phyloP scores from a whole-genome alignment of 2,329 filamentous ascomycete species.

The Neonectria sp. region DNA sequence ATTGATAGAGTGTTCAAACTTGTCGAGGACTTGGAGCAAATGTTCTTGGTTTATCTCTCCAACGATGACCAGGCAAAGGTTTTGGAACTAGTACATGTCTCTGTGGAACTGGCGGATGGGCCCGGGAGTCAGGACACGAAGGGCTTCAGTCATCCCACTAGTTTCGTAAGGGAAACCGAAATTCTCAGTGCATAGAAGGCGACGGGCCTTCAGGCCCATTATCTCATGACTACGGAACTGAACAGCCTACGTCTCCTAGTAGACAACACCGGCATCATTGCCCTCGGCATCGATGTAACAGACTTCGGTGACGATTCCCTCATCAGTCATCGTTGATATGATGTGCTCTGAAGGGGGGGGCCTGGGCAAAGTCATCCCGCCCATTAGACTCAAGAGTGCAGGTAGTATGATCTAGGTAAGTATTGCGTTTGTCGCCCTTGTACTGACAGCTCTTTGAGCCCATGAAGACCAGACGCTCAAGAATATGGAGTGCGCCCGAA shows the following conservation, averaged over 20 bases:
- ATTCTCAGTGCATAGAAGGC: conserved; percentile 88
- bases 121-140: conserved; percentile 88
- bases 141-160: conserved; percentile 95
- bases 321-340: conserved; percentile 92
- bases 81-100: conserved; percentile 98
- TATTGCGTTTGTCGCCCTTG: no score
- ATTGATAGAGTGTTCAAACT: conserved; percentile 90
- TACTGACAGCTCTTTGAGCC: conserved; percentile 94
- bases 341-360: conserved; percentile 94
- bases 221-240: conserved; percentile 88
- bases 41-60: conserved; percentile 90
- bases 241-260: conserved; percentile 98
- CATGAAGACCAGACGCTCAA: conserved; percentile 90
- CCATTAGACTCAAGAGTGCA: conserved; percentile 96
- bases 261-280: conserved; percentile 96
- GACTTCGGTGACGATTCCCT: conserved; percentile 94
- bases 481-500: conserved; percentile 89
- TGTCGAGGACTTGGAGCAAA: conserved; percentile 84
- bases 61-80: conserved; percentile 91
- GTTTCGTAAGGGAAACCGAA: conserved; percentile 97
- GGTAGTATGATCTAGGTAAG: conserved; percentile 97
- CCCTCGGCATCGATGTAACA: conserved; percentile 95
- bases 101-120: conserved; percentile 95
- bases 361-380: conserved; percentile 97
- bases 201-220: conserved; percentile 87